phyloP scores from a whole-genome alignment of 129 eudicot genomes.

The Logfia minima region DNA sequence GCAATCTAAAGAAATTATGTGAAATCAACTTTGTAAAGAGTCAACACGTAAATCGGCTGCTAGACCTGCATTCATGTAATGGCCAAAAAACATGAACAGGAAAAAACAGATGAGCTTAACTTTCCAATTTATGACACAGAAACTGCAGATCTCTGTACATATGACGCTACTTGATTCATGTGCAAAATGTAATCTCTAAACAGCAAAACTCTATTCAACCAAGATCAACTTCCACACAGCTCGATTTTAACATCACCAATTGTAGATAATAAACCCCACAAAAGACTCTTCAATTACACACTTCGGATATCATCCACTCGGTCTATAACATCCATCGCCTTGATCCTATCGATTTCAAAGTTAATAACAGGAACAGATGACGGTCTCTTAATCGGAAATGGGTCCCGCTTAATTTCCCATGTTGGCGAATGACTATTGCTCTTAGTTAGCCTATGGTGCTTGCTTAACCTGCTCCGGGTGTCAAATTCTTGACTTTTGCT shows the following conservation, averaged over 20 bases:
- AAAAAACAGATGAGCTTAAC: slow-evolving; percentile 15
- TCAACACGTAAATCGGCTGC: background rate
- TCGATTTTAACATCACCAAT: background rate
- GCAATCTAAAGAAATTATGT: background rate
- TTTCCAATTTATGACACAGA: slow-evolving; percentile 29
- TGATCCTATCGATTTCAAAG: slow-evolving; percentile 64
- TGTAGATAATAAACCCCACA: background rate
- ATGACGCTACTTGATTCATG: slow-evolving; percentile 16
- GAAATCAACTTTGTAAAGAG: background rate
- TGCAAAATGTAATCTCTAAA: slow-evolving; percentile 25
- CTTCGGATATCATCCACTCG: slow-evolving; percentile 68
- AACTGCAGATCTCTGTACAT: slow-evolving; percentile 35
- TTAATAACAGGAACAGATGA: slow-evolving; percentile 70
- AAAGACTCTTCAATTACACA: slow-evolving; percentile 12
- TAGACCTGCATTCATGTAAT: background rate
- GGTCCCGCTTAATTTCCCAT: slow-evolving; percentile 54
- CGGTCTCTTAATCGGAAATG: slow-evolving; percentile 66
- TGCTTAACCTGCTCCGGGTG: slow-evolving; percentile 49
- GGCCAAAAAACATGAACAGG: background rate
- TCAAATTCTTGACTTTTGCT: slow-evolving; percentile 95
- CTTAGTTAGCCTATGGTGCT: slow-evolving; percentile 73
- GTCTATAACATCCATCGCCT: slow-evolving; percentile 91
- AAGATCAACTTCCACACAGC: slow-evolving; percentile 15
- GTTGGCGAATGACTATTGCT: slow-evolving; percentile 91
- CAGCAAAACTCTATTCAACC: slow-evolving; percentile 25